phyloP scores from a whole-genome alignment of 2,329 filamentous ascomycete genomes.

The Neobulgaria alba region DNA sequence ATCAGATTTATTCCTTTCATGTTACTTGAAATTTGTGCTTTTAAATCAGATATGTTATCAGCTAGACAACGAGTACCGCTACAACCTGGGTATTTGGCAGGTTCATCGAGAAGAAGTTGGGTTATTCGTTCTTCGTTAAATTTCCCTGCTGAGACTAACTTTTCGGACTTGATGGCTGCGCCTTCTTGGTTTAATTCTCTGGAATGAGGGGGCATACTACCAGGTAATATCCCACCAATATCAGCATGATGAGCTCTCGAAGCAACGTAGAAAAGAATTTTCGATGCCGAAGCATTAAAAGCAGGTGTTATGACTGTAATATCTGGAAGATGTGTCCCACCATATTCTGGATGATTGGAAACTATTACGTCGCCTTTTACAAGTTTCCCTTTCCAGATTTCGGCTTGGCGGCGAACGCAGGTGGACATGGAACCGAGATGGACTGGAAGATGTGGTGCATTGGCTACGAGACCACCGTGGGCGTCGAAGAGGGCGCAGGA shows the following conservation, averaged over 20 bases:
- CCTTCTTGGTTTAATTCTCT: conserved; percentile 58
- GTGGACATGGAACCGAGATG: conserved; percentile 83
- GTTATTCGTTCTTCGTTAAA: conserved; percentile 73
- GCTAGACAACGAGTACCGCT: conserved; percentile 69
- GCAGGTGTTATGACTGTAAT: conserved; percentile 76
- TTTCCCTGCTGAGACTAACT: conserved; percentile 66
- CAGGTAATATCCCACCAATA: conserved; percentile 73
- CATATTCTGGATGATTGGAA: conserved; percentile 77
- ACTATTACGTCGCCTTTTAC: conserved; percentile 75
- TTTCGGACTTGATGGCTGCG: conserved; percentile 54
- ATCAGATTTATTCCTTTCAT: conserved; percentile 79
- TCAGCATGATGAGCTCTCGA: conserved; percentile 68
- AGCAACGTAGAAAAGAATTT: conserved; percentile 75
- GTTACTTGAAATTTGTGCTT: conserved; percentile 81
- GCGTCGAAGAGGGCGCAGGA: conserved; percentile 75
- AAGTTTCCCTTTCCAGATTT: conserved; percentile 71
- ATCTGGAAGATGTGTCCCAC: conserved; percentile 75
- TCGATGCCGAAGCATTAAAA: conserved; percentile 54
- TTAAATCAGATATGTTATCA: conserved; percentile 80
- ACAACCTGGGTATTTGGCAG: conserved; percentile 66
- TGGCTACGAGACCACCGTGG: conserved; percentile 67
- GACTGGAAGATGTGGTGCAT: conserved; percentile 72
- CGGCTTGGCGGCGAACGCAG: conserved; percentile 67
- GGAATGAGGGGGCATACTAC: conserved; percentile 72
- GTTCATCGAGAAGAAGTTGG: conserved; percentile 63